Evolutionary conservation across 148 eudicot genomes (phyloP), one percentile per base, ranked within the genome.

Genomic region (Spergularia bocconei): DNA sequence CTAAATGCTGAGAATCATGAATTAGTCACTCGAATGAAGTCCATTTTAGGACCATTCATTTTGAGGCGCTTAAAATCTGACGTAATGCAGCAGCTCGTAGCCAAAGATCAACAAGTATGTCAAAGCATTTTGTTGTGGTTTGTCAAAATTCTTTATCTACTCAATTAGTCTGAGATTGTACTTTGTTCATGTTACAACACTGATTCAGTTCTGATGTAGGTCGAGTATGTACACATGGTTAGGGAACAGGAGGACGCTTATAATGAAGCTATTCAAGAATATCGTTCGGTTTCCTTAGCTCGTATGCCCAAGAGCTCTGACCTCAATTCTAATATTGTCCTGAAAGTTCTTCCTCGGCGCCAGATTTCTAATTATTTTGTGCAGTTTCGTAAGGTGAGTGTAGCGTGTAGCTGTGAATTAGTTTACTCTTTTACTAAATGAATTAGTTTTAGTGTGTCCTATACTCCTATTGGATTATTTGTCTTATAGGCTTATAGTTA

Each of bases 51-150:
- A 60, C 98, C 98, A 19, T 94, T 94, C 73, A 94, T 94, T 81
- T 79, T 94, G 75, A 85, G 98, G 87, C 91, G 98, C 73, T 79
- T 91, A 78, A 94, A 94, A 84, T 90, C 96, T 57, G 97, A 94
- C 83, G 98, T 94, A 20, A 94, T 94, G 98, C 91, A 89, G 85
- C 98, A 94, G 82, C 87, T 94, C 77, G 97, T 88, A 60, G 88
- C 88, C 76, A 94, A 94, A 84, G 86, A 84, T 82, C 98, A 91
- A 76, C 78, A 67, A 87, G 98, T 94, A 56, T 36, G 53, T 54
- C 68, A 51, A 69, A 48, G 47, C 63, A 47, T 50, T 70, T 73
- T 23, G 15, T 9, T 61, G 20, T 36, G 66, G 39, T 38, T 21
- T 75, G 44, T 33, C 7, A 44, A 70, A 51, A 16, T 41, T 63